A percentile compares a stretch with the other conserved stretches of the same genome.
phyloP scores from a whole-genome alignment of 495 filamentous ascomycete genomes.

The Hypoxylon lienhwacheense region DNA sequence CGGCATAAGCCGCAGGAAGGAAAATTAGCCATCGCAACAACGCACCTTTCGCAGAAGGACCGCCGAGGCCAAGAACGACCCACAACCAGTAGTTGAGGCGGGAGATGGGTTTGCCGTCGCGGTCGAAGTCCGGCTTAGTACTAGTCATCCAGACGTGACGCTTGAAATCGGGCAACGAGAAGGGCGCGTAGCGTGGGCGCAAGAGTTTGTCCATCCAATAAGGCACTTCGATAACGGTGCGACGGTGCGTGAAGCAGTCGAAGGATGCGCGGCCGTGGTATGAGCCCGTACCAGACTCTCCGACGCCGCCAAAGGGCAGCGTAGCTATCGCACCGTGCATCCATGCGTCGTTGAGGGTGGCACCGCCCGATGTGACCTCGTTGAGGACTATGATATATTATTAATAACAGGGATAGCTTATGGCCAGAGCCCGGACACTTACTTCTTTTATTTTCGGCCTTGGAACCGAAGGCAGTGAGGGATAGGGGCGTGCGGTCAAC shows the following conservation, averaged over 20 bases:
- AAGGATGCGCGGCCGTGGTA: slow-evolving; percentile 85
- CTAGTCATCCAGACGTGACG: slow-evolving; percentile 59
- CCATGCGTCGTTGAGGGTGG: slow-evolving; percentile 77
- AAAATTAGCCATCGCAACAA: slow-evolving; percentile 52
- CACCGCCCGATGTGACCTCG: slow-evolving; percentile 73
- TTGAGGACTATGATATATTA: slow-evolving; percentile 53
- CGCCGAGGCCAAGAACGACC: slow-evolving; percentile 51
- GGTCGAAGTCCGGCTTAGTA: slow-evolving; percentile 78
- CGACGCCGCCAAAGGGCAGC: slow-evolving; percentile 88
- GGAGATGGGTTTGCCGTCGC: slow-evolving; percentile 63
- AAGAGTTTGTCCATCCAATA: slow-evolving; percentile 78
- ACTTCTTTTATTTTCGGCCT: slow-evolving; percentile 70
- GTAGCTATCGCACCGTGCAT: slow-evolving; percentile 77
- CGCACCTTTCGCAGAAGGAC: slow-evolving; percentile 50
- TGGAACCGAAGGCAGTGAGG: slow-evolving; percentile 81
- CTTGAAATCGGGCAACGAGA: slow-evolving; percentile 53
- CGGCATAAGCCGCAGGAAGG: slow-evolving; percentile 34
- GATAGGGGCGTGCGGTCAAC: slow-evolving; percentile 80
- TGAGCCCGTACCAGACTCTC: slow-evolving; percentile 76
- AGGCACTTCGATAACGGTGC: slow-evolving; percentile 74
- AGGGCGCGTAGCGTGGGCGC: slow-evolving; percentile 80
- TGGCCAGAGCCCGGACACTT: slow-evolving; percentile 20
- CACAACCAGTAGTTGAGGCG: slow-evolving; percentile 51
- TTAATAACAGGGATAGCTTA: background rate
- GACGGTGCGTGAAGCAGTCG: slow-evolving; percentile 81